A percentile compares a stretch with the other conserved stretches of the same genome.
These are phyloP conservation scores for Sporobolomyces pararoseus DNA, from an alignment of 768 basidiomycete species.

Conservation along the genomic window DNA sequence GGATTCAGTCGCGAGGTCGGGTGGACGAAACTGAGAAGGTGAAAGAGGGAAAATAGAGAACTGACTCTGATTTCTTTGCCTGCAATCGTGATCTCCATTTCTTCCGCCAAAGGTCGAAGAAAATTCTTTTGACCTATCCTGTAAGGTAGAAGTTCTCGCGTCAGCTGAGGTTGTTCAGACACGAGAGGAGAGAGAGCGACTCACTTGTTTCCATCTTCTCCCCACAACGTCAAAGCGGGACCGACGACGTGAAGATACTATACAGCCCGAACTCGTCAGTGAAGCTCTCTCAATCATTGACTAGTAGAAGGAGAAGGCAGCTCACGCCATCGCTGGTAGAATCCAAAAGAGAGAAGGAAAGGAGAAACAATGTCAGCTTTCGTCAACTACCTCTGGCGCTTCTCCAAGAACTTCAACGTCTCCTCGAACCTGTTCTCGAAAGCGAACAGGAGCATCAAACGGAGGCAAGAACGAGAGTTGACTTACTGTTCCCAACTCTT, in stretches of 20 bases:
- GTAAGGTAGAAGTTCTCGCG: neutral
- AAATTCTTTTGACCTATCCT: constrained; percentile 4
- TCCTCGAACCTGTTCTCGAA: neutral
- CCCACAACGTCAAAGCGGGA: neutral
- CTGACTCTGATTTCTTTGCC: constrained; percentile 11
- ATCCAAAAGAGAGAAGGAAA: neutral
- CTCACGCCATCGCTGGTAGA: constrained; percentile 30
- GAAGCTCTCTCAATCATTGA: neutral
- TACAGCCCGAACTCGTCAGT: neutral
- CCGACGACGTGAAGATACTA: constrained; percentile 21
- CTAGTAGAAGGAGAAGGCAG: neutral
- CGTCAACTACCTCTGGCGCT: too few relatives aligned
- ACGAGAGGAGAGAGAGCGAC: neutral
- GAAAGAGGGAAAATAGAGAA: neutral
- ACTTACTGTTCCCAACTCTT: constrained; percentile 42
- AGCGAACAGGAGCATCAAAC: neutral
- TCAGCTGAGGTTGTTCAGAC: neutral
- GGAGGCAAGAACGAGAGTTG: neutral
- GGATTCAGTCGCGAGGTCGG: too few relatives aligned
- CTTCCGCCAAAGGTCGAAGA: neutral
- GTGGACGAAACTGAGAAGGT: neutral
- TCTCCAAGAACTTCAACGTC: neutral
- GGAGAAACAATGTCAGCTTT: too few relatives aligned
- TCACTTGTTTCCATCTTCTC: constrained; percentile 29
- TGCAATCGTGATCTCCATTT: constrained; percentile 9